Evolutionary conservation across 331 rosid species (phyloP).

Genomic region (Pyrus hybrid): DNA sequence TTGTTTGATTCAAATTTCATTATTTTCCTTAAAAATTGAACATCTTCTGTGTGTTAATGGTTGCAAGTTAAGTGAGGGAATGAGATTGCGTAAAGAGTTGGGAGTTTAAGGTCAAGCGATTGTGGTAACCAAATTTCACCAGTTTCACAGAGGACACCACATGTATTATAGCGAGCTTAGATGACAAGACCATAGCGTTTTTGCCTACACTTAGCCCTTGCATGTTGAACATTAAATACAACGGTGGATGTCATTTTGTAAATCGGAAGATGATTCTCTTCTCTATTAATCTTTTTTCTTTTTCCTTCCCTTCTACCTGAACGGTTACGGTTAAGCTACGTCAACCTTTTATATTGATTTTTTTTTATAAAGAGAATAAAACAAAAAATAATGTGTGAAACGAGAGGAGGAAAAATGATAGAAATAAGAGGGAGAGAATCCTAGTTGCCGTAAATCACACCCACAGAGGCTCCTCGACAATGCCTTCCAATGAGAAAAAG

Average conservation of each 20-base stretch:
- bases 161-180: not conserved
- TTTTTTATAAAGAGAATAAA: too few relatives aligned
- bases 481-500: too few relatives aligned
- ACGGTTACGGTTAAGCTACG: fast-evolving
- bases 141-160: not conserved
- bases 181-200: not conserved
- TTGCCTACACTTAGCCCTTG: not conserved
- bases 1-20: not conserved
- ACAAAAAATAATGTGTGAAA: too few relatives aligned
- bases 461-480: too few relatives aligned
- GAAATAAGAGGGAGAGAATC: too few relatives aligned
- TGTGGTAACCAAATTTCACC: not conserved
- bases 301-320: fast-evolving
- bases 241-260: too few relatives aligned
- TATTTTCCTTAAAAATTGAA: not conserved
- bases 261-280: too few relatives aligned
- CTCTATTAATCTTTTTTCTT: fast-evolving
- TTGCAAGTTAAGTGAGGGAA: not conserved
- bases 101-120: not conserved
- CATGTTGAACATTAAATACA: too few relatives aligned
- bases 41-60: not conserved
- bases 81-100: not conserved
- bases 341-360: too few relatives aligned
- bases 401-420: too few relatives aligned
- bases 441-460: too few relatives aligned